phyloP scores from a whole-genome alignment of 495 filamentous ascomycete genomes.

The Xylaria scruposa region DNA sequence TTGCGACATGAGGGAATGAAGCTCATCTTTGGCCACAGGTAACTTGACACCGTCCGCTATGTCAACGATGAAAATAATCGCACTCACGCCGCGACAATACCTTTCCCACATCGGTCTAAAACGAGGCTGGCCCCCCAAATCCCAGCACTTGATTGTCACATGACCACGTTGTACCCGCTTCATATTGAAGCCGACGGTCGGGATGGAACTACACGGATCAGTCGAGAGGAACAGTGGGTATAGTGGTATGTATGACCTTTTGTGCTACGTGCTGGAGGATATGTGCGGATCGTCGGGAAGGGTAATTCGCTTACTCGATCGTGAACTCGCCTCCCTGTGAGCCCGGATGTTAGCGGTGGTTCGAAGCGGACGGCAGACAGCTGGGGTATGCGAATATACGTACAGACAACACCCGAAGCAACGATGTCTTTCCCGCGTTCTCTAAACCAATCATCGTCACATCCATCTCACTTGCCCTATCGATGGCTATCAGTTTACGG shows the following conservation, averaged over 20 bases:
- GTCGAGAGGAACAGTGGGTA: conserved; percentile 16
- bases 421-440: conserved; percentile 96
- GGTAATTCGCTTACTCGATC: conserved; percentile 80
- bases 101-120: conserved; percentile 99
- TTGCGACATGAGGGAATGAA: conserved; percentile 87
- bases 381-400: conserved; percentile 43
- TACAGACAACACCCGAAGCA: conserved; percentile 94
- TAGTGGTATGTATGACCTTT: background rate
- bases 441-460: conserved; percentile 99
- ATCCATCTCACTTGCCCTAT: conserved; percentile 98
- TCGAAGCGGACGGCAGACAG: conserved; percentile 15
- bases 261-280: conserved; percentile 14
- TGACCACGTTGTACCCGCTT: conserved; percentile 98
- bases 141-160: conserved; percentile 99
- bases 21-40: conserved; percentile 88
- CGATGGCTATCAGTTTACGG: conserved; percentile 26
- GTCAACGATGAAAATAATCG: conserved; percentile 97
- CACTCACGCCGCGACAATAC: conserved; percentile 96
- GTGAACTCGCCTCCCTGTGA: conserved; percentile 95
- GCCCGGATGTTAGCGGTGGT: conserved; percentile 34
- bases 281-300: conserved; percentile 9
- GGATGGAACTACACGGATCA: conserved; percentile 78
- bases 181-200: conserved; percentile 98
- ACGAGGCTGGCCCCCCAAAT: conserved; percentile 94
- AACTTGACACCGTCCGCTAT: conserved; percentile 82